These are phyloP conservation scores for Sindora glabra DNA, from an alignment of 306 rosid genomes.

Conservation along the genomic window DNA sequence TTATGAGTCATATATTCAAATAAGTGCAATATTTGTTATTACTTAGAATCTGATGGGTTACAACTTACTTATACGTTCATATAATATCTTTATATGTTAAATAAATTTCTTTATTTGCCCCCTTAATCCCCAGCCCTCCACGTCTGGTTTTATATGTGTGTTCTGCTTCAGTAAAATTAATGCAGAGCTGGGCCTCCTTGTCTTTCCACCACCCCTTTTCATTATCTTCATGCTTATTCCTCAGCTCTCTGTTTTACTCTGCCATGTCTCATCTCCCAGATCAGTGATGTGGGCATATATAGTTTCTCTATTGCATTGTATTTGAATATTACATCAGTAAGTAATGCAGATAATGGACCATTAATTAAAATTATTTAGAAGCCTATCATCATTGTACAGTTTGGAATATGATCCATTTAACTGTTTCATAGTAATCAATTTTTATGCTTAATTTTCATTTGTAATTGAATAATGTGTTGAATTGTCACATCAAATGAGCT, in stretches of 20 bases:
- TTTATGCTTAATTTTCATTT: slow-evolving; percentile 2
- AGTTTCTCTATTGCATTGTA: background rate
- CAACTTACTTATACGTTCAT: no score
- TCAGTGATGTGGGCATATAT: background rate
- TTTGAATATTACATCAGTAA: background rate
- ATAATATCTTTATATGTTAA: no score
- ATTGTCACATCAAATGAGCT: background rate
- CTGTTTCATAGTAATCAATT: background rate
- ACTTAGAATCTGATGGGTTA: no score
- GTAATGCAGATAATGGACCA: background rate
- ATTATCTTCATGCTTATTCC: background rate
- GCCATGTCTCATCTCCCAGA: background rate
- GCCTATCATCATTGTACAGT: background rate
- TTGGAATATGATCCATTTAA: background rate
- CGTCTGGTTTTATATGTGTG: no score
- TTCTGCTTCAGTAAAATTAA: no score
- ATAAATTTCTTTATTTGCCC: no score
- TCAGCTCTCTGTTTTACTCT: no score
- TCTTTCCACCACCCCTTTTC: background rate
- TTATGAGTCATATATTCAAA: no score
- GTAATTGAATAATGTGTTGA: background rate
- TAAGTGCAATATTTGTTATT: no score
- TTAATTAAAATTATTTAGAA: background rate
- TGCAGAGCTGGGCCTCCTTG: no score
- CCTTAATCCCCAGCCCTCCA: no score